phyloP scores from a whole-genome alignment of 2,329 filamentous ascomycete species.

The Fusarium sp. region DNA sequence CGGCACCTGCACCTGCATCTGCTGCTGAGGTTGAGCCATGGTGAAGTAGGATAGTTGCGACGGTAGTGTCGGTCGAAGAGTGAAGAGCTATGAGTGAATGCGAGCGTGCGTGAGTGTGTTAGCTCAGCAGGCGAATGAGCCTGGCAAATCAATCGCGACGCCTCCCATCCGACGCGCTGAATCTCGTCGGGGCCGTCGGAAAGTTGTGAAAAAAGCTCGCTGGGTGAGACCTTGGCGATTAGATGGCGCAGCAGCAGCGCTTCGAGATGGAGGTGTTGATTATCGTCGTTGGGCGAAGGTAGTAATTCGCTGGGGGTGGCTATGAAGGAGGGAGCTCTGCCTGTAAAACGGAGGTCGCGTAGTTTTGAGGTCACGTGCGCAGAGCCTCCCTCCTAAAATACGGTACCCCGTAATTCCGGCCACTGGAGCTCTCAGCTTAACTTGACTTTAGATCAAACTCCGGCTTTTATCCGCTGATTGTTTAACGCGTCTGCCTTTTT shows the following conservation, averaged over 20 bases:
- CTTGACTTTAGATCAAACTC: slow-evolving; percentile 6
- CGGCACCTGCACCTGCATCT: slow-evolving; percentile 57
- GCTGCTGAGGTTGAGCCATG: slow-evolving; percentile 73
- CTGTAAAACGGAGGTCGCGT: slow-evolving; percentile 52
- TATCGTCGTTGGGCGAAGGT: slow-evolving; percentile 46
- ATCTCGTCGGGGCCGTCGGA: slow-evolving; percentile 37
- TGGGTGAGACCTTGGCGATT: slow-evolving; percentile 14
- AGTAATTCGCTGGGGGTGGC: slow-evolving; percentile 45
- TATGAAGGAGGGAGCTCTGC: slow-evolving; percentile 52
- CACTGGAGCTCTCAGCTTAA: no score
- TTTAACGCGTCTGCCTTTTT: slow-evolving; percentile 40
- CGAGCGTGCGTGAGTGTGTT: slow-evolving; percentile 39
- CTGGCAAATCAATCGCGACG: slow-evolving; percentile 60
- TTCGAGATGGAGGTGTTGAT: slow-evolving; percentile 43
- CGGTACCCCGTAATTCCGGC: neutral
- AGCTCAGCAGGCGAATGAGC: slow-evolving; percentile 64
- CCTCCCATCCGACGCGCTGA: slow-evolving; percentile 62
- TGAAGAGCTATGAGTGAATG: slow-evolving; percentile 21
- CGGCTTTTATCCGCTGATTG: slow-evolving; percentile 48
- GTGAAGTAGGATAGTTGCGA: slow-evolving; percentile 15
- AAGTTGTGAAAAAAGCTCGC: slow-evolving; percentile 18
- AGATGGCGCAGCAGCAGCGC: slow-evolving; percentile 27
- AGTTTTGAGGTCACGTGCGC: slow-evolving; percentile 61
- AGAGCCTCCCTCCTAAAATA: slow-evolving; percentile 34
- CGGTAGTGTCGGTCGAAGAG: slow-evolving; percentile 15